These are phyloP conservation scores for Salmacisia buchloeana DNA, from an alignment of 1,284 basidiomycete genomes.

Conservation along the genomic window DNA sequence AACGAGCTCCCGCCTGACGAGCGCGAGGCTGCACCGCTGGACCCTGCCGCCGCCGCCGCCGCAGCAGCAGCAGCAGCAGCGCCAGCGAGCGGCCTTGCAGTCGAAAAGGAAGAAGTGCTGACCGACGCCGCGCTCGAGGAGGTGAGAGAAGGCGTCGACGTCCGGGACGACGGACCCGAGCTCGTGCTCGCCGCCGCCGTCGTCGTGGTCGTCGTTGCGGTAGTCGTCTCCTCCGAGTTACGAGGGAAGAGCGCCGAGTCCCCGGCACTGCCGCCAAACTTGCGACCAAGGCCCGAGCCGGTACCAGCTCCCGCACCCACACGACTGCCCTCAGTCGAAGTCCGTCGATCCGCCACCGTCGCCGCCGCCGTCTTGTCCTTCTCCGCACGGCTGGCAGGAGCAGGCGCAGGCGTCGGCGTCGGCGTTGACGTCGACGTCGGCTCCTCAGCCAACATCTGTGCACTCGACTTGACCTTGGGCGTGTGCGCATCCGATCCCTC, in stretches of 20 bases:
- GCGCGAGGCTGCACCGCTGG: no score
- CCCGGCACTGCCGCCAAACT: neutral
- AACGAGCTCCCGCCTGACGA: neutral
- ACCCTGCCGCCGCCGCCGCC: no score
- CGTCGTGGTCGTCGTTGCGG: neutral
- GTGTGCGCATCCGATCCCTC: neutral
- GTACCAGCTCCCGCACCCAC: neutral
- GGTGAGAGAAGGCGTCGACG: neutral
- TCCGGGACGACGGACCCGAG: no score
- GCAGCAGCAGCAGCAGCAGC: no score
- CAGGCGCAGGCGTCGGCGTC: no score
- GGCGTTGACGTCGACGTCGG: neutral
- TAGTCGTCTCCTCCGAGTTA: neutral
- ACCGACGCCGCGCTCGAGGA: neutral
- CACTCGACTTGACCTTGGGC: neutral
- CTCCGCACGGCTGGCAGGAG: neutral
- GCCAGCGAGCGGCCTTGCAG: no score
- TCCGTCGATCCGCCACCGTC: no score
- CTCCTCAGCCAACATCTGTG: neutral
- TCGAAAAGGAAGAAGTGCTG: neutral
- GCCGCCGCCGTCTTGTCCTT: neutral
- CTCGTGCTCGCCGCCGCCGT: no score
- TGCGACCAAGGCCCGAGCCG: neutral
- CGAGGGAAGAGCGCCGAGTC: neutral
- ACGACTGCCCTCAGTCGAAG: neutral